Evolutionary conservation across 768 basidiomycete species (phyloP).

Genomic region (Ramaria sp.): DNA sequence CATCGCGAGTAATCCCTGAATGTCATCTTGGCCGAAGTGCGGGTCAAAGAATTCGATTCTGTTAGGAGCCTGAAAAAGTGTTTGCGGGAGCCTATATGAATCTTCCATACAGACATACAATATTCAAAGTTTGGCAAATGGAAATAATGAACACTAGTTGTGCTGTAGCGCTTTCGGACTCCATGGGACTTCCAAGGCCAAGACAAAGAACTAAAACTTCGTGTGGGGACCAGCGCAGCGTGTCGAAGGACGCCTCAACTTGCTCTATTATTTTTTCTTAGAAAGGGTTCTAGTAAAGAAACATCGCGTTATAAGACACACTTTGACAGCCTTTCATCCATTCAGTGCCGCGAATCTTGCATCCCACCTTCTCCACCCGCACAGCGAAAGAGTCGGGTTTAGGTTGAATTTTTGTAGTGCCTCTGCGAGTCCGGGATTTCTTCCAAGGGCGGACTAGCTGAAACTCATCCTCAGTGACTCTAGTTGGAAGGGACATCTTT

Average conservation of each 20-base stretch:
- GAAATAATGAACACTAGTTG: slow-evolving; percentile 59
- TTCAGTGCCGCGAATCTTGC: slow-evolving; percentile 35
- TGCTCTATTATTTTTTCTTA: slow-evolving; percentile 23
- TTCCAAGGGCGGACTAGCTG: slow-evolving; percentile 39
- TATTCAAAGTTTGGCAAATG: slow-evolving; percentile 38
- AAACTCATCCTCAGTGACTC: slow-evolving; percentile 21
- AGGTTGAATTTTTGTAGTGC: slow-evolving; percentile 13
- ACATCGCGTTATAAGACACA: slow-evolving; percentile 24
- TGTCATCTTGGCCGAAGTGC: slow-evolving; percentile 56
- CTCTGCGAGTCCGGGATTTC: slow-evolving; percentile 36
- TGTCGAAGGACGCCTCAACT: slow-evolving; percentile 23
- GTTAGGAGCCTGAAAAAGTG: slow-evolving; percentile 29
- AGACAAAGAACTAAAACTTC: slow-evolving; percentile 43
- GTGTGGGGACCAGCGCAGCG: slow-evolving; percentile 15
- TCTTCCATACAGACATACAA: slow-evolving; percentile 39
- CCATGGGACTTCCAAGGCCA: slow-evolving; percentile 61
- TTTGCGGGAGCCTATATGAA: slow-evolving; percentile 6
- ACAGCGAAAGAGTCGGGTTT: slow-evolving; percentile 25
- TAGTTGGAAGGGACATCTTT: neutral
- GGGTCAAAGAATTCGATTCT: slow-evolving; percentile 57
- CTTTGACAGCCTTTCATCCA: slow-evolving; percentile 50
- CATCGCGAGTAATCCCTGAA: slow-evolving; percentile 31
- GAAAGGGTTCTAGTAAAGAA: neutral
- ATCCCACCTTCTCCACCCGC: slow-evolving; percentile 30
- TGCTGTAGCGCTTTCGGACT: slow-evolving; percentile 48